Percentiles rank a stretch among this genome's conserved stretches.
Conservation (phyloP, 2,329 filamentous ascomycete species). For the Claviceps fusiformis region DNA sequence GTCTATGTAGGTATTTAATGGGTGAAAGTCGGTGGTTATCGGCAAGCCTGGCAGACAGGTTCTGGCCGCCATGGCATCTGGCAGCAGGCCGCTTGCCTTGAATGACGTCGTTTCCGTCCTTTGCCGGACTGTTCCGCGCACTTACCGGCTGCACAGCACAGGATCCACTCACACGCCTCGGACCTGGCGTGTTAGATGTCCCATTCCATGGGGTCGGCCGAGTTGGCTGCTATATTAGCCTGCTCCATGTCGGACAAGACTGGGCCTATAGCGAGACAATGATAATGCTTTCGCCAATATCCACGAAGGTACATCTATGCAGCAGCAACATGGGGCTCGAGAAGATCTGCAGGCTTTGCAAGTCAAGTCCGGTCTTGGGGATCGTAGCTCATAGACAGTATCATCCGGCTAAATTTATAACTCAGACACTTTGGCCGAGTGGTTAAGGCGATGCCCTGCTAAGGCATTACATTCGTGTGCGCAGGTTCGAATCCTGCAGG, state of each 20-base stretch:
- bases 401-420: too few species aligned
- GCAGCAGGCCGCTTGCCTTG: background rate
- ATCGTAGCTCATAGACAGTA: too few species aligned
- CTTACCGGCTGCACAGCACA: background rate
- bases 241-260: too few species aligned
- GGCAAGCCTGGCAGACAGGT: background rate
- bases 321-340: too few species aligned
- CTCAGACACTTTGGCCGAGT: constrained; percentile 4
- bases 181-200: too few species aligned
- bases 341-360: too few species aligned
- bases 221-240: too few species aligned
- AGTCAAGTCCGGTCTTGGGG: too few species aligned
- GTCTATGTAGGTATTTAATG: background rate
- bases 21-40: background rate
- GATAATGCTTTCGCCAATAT: too few species aligned
- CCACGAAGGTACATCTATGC: too few species aligned
- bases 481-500: constrained; percentile 5
- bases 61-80: background rate
- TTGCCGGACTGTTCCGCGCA: background rate
- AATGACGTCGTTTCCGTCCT: constrained; percentile 10
- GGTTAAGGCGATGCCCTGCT: constrained; percentile 5
- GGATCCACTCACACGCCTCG: background rate
- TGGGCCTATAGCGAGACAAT: too few species aligned
- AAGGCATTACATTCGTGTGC: constrained; percentile 4
- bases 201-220: too few species aligned